phyloP scores from a whole-genome alignment of 305 asterid species.

The Fraxinus xanthoxyloides region DNA sequence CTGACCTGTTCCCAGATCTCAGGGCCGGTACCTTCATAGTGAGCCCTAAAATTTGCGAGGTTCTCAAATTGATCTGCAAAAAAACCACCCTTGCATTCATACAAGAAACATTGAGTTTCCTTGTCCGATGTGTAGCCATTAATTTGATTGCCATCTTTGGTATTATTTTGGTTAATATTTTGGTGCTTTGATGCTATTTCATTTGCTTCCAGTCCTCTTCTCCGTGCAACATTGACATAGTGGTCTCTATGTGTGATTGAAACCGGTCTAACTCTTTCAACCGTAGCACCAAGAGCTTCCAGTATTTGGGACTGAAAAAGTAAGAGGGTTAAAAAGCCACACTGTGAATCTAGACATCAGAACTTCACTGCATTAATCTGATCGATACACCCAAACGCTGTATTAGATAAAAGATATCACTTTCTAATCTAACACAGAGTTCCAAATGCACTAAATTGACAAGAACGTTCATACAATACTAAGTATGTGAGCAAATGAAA shows the following conservation, averaged over 20 bases:
- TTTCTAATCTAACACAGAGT: background rate
- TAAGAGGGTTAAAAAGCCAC: background rate
- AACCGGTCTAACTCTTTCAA: constrained; percentile 93
- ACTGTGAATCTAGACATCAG: background rate
- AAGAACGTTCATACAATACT: background rate
- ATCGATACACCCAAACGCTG: background rate
- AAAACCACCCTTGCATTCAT: constrained; percentile 70
- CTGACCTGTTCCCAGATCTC: constrained; percentile 85
- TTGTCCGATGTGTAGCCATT: constrained; percentile 24
- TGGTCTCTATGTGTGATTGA: constrained; percentile 90
- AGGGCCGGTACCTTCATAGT: constrained; percentile 89
- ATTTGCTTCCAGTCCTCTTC: constrained; percentile 78
- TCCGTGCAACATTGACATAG: constrained; percentile 87
- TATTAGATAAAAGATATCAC: background rate
- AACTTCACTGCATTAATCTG: background rate
- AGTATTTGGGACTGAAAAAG: constrained; percentile 78
- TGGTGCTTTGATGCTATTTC: constrained; percentile 44
- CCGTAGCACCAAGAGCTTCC: constrained; percentile 93
- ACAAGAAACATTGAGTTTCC: constrained; percentile 31
- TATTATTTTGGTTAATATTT: constrained; percentile 23
- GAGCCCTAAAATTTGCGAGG: constrained; percentile 89
- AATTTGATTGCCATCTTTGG: constrained; percentile 23
- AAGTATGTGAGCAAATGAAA: background rate
- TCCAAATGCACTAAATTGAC: background rate
- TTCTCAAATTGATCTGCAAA: constrained; percentile 96